These are phyloP conservation scores for Asterionellopsis glacialis DNA, from an alignment of 108 stramenopile species.

Conservation along the genomic window DNA sequence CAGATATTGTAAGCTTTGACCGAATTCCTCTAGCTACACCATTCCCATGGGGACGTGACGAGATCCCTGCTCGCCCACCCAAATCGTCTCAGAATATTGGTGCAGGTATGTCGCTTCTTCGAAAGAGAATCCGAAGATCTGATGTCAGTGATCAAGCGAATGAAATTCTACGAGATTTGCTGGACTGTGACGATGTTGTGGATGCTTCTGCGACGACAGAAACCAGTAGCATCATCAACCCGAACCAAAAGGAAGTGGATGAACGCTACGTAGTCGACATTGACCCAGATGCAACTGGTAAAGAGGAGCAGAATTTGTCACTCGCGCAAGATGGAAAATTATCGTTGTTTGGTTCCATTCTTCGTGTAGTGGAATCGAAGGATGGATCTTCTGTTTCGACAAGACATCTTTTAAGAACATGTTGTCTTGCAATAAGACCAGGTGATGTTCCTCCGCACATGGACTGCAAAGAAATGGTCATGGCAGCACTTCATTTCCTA, in stretches of 20 bases:
- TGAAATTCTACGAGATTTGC: slow-evolving; percentile 7
- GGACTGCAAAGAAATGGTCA: slow-evolving; percentile 75
- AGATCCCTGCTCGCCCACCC: slow-evolving; percentile 2
- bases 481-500: slow-evolving; percentile 64
- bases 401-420: slow-evolving; percentile 45
- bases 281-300: neutral
- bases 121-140: slow-evolving; percentile 12
- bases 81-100: slow-evolving; percentile 20
- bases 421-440: slow-evolving; percentile 52
- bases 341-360: slow-evolving; percentile 27
- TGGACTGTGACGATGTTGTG: slow-evolving; percentile 17
- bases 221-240: neutral
- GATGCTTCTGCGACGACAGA: neutral
- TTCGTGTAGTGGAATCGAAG: slow-evolving; percentile 12
- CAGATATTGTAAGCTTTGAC: neutral
- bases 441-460: slow-evolving; percentile 56
- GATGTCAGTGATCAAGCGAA: slow-evolving; percentile 13
- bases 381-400: slow-evolving; percentile 24
- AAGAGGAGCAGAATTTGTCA: neutral
- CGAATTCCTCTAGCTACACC: slow-evolving; percentile 25
- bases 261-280: slow-evolving; percentile 1
- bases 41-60: slow-evolving; percentile 21
- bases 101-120: slow-evolving; percentile 22
- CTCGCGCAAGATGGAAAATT: slow-evolving; percentile 12
- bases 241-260: slow-evolving; percentile 6